phyloP scores from a whole-genome alignment of 176 grass and related monocot genomes.

The Stipa capillata region DNA sequence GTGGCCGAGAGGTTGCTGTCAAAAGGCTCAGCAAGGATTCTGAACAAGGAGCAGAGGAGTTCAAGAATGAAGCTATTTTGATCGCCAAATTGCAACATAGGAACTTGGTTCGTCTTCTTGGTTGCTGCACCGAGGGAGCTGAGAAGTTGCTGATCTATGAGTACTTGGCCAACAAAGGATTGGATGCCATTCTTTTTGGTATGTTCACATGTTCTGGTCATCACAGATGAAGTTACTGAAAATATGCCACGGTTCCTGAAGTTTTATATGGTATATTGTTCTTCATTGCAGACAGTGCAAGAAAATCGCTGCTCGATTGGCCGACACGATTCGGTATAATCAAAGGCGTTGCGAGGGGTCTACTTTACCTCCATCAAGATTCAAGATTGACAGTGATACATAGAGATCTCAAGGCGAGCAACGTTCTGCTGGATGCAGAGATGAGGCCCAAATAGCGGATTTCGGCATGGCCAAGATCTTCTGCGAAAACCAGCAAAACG shows the following conservation, averaged over 20 bases:
- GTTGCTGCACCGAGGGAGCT: constrained; percentile 32
- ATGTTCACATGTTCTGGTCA: not conserved
- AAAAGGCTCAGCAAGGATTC: constrained; percentile 46
- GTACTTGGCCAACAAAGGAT: constrained; percentile 28
- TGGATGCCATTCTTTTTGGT: constrained; percentile 33
- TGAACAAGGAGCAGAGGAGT: constrained; percentile 40
- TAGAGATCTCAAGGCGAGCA: constrained; percentile 56
- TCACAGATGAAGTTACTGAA: not conserved
- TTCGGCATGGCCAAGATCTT: constrained; percentile 74
- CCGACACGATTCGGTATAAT: constrained; percentile 27
- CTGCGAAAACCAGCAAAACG: constrained; percentile 51
- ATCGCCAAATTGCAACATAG: constrained; percentile 35
- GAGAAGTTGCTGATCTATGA: constrained; percentile 40
- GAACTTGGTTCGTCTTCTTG: constrained; percentile 33
- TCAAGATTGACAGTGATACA: constrained; percentile 59
- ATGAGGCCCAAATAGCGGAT: constrained; percentile 57
- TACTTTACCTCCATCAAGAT: constrained; percentile 64
- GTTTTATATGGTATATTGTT: not conserved
- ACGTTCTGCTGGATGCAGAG: constrained; percentile 47
- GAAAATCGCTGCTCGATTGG: constrained; percentile 39
- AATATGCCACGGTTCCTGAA: not conserved
- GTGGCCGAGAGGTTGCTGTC: constrained; percentile 33
- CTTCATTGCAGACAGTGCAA: constrained; percentile 23
- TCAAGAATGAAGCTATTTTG: constrained; percentile 22
- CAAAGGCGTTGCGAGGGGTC: constrained; percentile 42